phyloP scores from a whole-genome alignment of 257 asterid species.

The Jaltomata sinuosa region DNA sequence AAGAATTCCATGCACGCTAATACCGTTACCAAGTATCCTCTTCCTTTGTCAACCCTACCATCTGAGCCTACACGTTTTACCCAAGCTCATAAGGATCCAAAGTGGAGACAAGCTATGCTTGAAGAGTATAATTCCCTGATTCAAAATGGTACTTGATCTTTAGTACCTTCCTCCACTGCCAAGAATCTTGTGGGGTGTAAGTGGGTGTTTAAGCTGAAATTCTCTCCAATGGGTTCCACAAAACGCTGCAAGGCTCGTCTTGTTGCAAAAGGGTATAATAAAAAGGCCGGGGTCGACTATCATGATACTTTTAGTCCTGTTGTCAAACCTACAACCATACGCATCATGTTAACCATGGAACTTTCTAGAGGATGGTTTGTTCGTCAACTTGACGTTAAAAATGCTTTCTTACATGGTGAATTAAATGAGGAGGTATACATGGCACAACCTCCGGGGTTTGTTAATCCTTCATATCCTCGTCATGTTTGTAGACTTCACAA shows the following conservation, averaged over 20 bases:
- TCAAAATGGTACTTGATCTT: no score
- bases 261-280: not conserved
- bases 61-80: no score
- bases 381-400: not conserved
- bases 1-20: no score
- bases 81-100: no score
- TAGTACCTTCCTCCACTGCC: no score
- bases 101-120: no score
- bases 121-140: no score
- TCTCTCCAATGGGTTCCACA: not conserved
- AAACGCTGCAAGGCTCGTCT: not conserved
- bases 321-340: not conserved
- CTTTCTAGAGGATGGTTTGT: not conserved
- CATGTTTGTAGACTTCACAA: not conserved
- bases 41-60: no score
- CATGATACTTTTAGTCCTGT: not conserved
- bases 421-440: not conserved
- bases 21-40: no score
- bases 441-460: not conserved
- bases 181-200: no score
- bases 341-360: not conserved
- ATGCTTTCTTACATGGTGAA: not conserved
- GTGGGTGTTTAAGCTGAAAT: no score
- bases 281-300: not conserved
- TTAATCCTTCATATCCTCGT: not conserved